phyloP scores from a whole-genome alignment of 1,139 yeast genomes.

The Sugiyamaella grinbergsii region DNA sequence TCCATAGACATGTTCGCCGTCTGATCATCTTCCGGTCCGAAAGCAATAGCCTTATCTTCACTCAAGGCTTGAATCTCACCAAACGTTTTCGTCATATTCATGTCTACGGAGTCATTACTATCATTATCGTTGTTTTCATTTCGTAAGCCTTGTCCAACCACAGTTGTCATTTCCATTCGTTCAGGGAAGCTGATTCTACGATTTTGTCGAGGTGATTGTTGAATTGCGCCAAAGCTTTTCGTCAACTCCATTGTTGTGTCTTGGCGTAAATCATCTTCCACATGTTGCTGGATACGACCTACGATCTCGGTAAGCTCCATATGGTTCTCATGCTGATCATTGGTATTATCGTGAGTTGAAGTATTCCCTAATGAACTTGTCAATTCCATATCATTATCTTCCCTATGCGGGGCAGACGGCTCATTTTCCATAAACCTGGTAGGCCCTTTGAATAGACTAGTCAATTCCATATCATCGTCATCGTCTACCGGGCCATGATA shows the following conservation, averaged over 20 bases:
- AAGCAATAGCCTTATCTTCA: slow-evolving; percentile 18
- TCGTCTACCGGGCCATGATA: slow-evolving; percentile 20
- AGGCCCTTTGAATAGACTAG: slow-evolving; percentile 21
- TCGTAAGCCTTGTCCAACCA: slow-evolving; percentile 11
- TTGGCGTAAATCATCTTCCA: not conserved
- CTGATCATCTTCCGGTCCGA: slow-evolving; percentile 15
- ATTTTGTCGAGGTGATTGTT: not conserved
- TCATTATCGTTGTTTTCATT: slow-evolving; percentile 1
- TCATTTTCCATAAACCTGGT: not conserved
- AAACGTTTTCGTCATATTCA: slow-evolving; percentile 16
- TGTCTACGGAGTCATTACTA: slow-evolving; percentile 19
- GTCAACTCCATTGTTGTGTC: slow-evolving; percentile 17
- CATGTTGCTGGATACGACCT: slow-evolving; percentile 3
- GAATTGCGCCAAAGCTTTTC: slow-evolving; percentile 10
- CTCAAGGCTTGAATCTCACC: slow-evolving; percentile 1
- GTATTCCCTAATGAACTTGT: slow-evolving; percentile 16
- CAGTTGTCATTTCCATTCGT: slow-evolving; percentile 26
- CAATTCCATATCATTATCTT: slow-evolving; percentile 23
- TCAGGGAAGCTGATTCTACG: not conserved
- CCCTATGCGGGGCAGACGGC: not conserved
- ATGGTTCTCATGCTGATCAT: not conserved
- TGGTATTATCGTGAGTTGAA: slow-evolving; percentile 8
- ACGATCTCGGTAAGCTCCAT: not conserved
- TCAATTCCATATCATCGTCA: slow-evolving; percentile 29
- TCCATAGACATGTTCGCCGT: slow-evolving; percentile 15